Evolutionary conservation across 257 asterid genomes (phyloP).

Genomic region (Fraxinus excelsior): DNA sequence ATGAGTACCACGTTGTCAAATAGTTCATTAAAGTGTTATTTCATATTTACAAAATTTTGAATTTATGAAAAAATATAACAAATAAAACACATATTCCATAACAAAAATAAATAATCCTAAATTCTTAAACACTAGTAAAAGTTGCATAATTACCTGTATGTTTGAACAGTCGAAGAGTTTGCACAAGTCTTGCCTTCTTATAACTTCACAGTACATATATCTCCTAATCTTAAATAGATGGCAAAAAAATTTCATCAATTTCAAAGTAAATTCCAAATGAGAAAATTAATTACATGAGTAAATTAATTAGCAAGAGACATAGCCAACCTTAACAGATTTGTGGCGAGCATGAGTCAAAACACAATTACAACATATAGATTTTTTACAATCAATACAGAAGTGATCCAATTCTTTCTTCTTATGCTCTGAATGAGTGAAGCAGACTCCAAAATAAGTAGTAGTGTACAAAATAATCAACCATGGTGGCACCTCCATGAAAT

Average conservation of each 20-base stretch:
- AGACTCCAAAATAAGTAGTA: not conserved
- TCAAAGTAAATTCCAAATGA: not conserved
- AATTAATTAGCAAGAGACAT: not conserved
- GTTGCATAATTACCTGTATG: constrained; percentile 9
- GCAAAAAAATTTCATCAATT: not conserved
- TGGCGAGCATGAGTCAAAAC: not conserved
- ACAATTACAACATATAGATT: constrained; percentile 11
- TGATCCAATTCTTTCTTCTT: constrained; percentile 19
- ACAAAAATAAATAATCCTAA: no score
- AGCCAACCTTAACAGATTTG: not conserved
- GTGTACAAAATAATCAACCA: constrained; percentile 3
- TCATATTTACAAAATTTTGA: no score
- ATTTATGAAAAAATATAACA: no score
- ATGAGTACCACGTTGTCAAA: no score
- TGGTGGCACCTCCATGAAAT: constrained; percentile 6
- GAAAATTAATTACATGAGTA: not conserved
- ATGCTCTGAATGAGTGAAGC: not conserved
- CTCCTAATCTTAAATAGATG: constrained; percentile 4
- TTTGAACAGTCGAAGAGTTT: constrained; percentile 10
- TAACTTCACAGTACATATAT: constrained; percentile 21
- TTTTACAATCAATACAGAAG: constrained; percentile 8
- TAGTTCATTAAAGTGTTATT: no score
- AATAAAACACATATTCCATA: not conserved
- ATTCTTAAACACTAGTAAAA: not conserved
- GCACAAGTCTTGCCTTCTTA: constrained; percentile 3